Evolutionary conservation across 2,329 filamentous ascomycete genomes (phyloP).

Genomic region (Berkeleyomyces basicola): DNA sequence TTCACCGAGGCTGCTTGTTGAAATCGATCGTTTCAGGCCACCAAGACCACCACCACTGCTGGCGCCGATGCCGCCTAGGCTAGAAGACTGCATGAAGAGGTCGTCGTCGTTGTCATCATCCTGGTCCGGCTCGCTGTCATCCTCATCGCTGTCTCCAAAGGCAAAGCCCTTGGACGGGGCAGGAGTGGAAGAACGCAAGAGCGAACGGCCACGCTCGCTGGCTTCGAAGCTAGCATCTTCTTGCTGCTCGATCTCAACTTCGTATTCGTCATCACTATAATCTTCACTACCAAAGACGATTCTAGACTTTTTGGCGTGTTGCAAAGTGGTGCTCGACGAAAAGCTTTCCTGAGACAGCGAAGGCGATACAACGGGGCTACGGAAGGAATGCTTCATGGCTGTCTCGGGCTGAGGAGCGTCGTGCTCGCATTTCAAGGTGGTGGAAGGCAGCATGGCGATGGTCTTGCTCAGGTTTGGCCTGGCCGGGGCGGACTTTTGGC

Average conservation of each 20-base stretch:
- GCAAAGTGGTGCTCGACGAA: constrained; percentile 32
- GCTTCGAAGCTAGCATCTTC: constrained; percentile 11
- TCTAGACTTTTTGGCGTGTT: constrained; percentile 44
- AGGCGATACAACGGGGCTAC: constrained; percentile 42
- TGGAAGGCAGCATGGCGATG: constrained; percentile 75
- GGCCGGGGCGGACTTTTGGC: constrained; percentile 22
- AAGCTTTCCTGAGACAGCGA: constrained; percentile 67
- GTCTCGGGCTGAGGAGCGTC: constrained; percentile 53
- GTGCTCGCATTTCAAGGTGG: constrained; percentile 68
- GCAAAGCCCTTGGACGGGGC: constrained; percentile 15
- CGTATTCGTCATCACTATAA: constrained; percentile 39
- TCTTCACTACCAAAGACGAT: constrained; percentile 47
- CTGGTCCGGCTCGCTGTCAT: constrained; percentile 4
- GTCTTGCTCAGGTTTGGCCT: constrained; percentile 53
- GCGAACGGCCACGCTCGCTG: constrained; percentile 9
- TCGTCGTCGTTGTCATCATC: constrained; percentile 18
- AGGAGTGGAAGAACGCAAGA: constrained; percentile 16
- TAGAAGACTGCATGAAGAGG: constrained; percentile 5
- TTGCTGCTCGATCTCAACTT: constrained; percentile 20
- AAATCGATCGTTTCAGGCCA: constrained; percentile 31
- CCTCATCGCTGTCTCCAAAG: constrained; percentile 5
- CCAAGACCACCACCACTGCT: constrained; percentile 11
- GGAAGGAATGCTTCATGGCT: constrained; percentile 44
- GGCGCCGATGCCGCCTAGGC: constrained; percentile 3
- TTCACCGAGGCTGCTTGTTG: constrained; percentile 33